These are phyloP conservation scores for Misopates orontium DNA, from an alignment of 257 asterid genomes.

Conservation along the genomic window DNA sequence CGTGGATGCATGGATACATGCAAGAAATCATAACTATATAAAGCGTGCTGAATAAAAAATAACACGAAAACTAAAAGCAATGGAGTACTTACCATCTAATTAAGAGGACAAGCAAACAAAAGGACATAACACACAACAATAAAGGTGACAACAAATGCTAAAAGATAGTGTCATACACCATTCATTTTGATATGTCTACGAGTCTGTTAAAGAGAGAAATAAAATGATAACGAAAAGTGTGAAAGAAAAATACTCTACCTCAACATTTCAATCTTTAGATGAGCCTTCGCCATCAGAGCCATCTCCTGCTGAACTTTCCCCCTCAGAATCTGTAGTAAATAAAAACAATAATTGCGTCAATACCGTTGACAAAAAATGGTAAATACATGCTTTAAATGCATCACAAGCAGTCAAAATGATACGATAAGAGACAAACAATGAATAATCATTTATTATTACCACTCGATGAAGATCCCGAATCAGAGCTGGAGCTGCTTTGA, in stretches of 20 bases:
- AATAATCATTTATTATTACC: conserved; percentile 40
- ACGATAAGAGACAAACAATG: background rate
- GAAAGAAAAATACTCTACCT: conserved; percentile 37
- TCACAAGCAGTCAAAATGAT: conserved; percentile 6
- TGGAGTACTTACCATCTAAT: conserved; percentile 12
- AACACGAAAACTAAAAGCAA: conserved; percentile 4
- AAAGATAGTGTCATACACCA: background rate
- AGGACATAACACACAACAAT: conserved; percentile 3
- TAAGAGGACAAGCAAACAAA: conserved; percentile 12
- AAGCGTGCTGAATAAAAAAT: conserved; percentile 4
- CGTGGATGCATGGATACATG: conserved; percentile 11
- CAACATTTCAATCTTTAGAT: conserved; percentile 43
- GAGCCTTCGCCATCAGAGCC: conserved; percentile 60
- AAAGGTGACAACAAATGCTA: background rate
- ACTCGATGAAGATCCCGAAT: conserved; percentile 70
- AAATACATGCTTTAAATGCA: conserved; percentile 23
- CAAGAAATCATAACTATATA: conserved; percentile 2
- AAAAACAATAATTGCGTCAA: conserved; percentile 16
- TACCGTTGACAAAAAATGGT: conserved; percentile 1
- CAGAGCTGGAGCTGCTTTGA: conserved; percentile 55
- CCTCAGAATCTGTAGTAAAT: conserved; percentile 64
- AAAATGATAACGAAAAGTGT: conserved; percentile 1
- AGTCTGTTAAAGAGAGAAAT: background rate
- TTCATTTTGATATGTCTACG: background rate
- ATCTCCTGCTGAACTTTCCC: conserved; percentile 63